A percentile compares a stretch with the other conserved stretches of the same genome.
phyloP scores from a whole-genome alignment of 2,329 filamentous ascomycete genomes.

The Verticillium klebahnii region DNA sequence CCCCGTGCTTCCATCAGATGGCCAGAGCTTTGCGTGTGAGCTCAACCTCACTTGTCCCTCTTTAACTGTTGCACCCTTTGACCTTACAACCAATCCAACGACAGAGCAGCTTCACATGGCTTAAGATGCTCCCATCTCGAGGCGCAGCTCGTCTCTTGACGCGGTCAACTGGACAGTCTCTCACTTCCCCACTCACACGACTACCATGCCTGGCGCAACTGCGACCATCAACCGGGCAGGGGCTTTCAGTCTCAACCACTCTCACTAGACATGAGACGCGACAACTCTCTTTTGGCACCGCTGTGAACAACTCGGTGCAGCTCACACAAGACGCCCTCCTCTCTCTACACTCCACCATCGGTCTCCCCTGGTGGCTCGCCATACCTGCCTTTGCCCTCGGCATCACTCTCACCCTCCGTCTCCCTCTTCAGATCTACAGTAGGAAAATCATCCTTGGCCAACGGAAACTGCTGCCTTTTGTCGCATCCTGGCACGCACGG shows the following conservation, averaged over 20 bases:
- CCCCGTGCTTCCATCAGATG: too few species aligned
- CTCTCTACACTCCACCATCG: slow-evolving; percentile 33
- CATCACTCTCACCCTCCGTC: slow-evolving; percentile 38
- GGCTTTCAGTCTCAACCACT: not conserved
- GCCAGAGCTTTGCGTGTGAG: too few species aligned
- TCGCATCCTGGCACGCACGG: slow-evolving; percentile 23
- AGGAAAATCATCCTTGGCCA: slow-evolving; percentile 24
- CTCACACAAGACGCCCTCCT: not conserved
- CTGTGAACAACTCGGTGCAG: slow-evolving; percentile 13
- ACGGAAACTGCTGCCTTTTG: slow-evolving; percentile 21
- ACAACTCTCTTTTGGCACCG: slow-evolving; percentile 25
- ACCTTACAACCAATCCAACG: not conserved
- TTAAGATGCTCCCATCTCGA: not conserved
- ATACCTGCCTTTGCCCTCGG: slow-evolving; percentile 48
- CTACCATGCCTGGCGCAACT: not conserved
- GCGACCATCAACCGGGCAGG: slow-evolving; percentile 4
- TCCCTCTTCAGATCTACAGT: slow-evolving; percentile 41
- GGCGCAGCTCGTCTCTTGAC: not conserved
- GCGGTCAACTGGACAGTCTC: not conserved
- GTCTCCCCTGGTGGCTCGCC: slow-evolving; percentile 48
- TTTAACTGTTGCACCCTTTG: too few species aligned
- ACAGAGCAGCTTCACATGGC: not conserved
- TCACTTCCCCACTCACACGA: not conserved
- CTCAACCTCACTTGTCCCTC: too few species aligned
- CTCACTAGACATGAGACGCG: not conserved